Percentiles rank a stretch among this genome's conserved stretches.
Conservation (phyloP, 2,329 filamentous ascomycete genomes). For the Botrytis fragariae region DNA sequence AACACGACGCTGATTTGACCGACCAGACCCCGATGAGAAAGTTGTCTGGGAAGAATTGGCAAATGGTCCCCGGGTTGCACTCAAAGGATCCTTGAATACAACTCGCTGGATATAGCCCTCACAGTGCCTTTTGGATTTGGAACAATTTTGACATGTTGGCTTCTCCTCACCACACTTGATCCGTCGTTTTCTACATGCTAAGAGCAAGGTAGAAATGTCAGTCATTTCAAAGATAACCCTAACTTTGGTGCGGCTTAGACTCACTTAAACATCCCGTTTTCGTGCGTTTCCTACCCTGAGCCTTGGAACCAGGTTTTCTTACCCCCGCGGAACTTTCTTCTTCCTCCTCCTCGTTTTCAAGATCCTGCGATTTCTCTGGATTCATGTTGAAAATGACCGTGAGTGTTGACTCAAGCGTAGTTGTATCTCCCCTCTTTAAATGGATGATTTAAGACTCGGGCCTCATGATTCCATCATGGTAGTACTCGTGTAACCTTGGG, state of each 20-base stretch:
- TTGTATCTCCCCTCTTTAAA: neutral
- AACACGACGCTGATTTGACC: conserved; percentile 25
- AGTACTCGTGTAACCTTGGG: conserved; percentile 13
- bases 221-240: neutral
- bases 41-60: conserved; percentile 36
- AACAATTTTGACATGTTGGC: conserved; percentile 77
- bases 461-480: conserved; percentile 16
- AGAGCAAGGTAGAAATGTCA: neutral
- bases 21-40: conserved; percentile 14
- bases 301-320: conserved; percentile 34
- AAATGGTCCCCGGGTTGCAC: conserved; percentile 49
- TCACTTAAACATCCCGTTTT: conserved; percentile 90
- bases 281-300: conserved; percentile 53
- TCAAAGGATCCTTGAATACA: conserved; percentile 72
- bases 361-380: neutral
- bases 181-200: conserved; percentile 86
- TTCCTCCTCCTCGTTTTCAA: conserved; percentile 12
- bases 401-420: neutral
- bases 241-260: conserved; percentile 37
- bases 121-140: conserved; percentile 80
- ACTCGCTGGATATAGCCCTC: conserved; percentile 82
- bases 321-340: conserved; percentile 14
- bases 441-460: neutral
- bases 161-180: conserved; percentile 96
- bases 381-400: neutral